Conservation (phyloP, 352 stramenopile genomes). For the Phytophthora fragariae region DNA sequence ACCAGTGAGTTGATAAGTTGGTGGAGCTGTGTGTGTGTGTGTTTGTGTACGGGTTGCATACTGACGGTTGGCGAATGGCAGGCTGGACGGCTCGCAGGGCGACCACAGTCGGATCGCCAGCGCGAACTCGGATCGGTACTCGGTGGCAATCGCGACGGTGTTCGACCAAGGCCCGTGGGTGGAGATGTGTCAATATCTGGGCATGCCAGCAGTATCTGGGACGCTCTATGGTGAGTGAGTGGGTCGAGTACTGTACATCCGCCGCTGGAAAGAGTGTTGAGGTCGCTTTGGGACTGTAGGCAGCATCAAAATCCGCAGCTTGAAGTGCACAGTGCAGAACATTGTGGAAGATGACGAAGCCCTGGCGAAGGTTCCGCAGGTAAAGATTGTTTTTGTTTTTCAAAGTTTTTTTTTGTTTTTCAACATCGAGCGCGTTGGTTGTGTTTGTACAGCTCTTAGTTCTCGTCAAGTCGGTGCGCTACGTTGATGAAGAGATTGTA, state of each 20-base stretch:
- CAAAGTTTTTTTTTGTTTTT: not conserved
- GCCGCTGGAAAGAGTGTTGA: not conserved
- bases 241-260: not conserved
- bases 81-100: slow-evolving; percentile 53
- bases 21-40: not conserved
- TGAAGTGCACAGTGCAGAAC: slow-evolving; percentile 64
- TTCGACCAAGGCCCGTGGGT: slow-evolving; percentile 88
- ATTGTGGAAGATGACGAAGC: slow-evolving; percentile 74
- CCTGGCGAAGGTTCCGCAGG: slow-evolving; percentile 63
- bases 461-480: slow-evolving; percentile 83
- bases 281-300: slow-evolving; percentile 39
- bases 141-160: slow-evolving; percentile 62
- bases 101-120: slow-evolving; percentile 46
- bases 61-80: slow-evolving; percentile 20
- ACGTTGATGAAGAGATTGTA: slow-evolving; percentile 85
- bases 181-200: slow-evolving; percentile 76
- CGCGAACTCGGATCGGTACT: slow-evolving; percentile 51
- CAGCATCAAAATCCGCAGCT: slow-evolving; percentile 66
- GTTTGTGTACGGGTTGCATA: not conserved
- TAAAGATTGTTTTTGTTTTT: slow-evolving; percentile 13
- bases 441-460: slow-evolving; percentile 56
- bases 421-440: not conserved
- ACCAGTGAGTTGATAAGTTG: slow-evolving; percentile 37
- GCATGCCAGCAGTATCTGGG: slow-evolving; percentile 55
- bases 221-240: slow-evolving; percentile 64